Percentiles rank a stretch among this genome's conserved stretches.
Evolutionary conservation across 2,329 filamentous ascomycete species (phyloP).

Genomic region (Scedosporium dehoogii): DNA sequence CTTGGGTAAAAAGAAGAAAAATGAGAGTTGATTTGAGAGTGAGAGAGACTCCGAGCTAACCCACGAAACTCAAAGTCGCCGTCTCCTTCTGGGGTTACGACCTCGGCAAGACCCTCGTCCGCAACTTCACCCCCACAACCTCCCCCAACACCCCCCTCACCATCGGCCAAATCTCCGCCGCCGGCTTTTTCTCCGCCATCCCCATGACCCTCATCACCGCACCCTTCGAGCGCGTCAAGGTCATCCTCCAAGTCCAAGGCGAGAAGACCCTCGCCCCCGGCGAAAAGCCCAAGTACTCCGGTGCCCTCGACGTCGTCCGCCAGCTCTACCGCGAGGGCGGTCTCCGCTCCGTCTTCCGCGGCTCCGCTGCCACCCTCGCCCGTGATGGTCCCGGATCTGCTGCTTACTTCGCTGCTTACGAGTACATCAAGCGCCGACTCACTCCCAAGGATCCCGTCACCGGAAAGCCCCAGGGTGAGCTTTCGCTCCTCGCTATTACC

Average conservation of each 20-base stretch:
- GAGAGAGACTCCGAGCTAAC: neutral
- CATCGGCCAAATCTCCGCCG: slow-evolving; percentile 79
- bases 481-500: slow-evolving; percentile 75
- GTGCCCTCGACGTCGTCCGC: slow-evolving; percentile 80
- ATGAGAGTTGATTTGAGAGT: neutral
- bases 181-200: slow-evolving; percentile 95
- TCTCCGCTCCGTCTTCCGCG: slow-evolving; percentile 83
- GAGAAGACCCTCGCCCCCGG: slow-evolving; percentile 81
- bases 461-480: slow-evolving; percentile 63
- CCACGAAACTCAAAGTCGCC: slow-evolving; percentile 38
- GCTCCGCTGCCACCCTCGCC: slow-evolving; percentile 80
- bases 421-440: slow-evolving; percentile 80
- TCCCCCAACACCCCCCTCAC: slow-evolving; percentile 61
- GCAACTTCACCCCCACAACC: slow-evolving; percentile 51
- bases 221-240: slow-evolving; percentile 97
- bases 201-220: slow-evolving; percentile 98
- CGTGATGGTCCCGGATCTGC: slow-evolving; percentile 88
- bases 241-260: slow-evolving; percentile 94
- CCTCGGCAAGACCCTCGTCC: slow-evolving; percentile 82
- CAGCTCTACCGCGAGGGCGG: slow-evolving; percentile 91
- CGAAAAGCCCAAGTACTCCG: slow-evolving; percentile 85
- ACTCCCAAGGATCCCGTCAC: slow-evolving; percentile 70
- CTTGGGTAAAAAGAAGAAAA: too few species aligned
- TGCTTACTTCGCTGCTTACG: slow-evolving; percentile 95
- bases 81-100: slow-evolving; percentile 83